A percentile compares a stretch with the other conserved stretches of the same genome.
These are phyloP conservation scores for Dorcoceras hygrometricum DNA, from an alignment of 257 asterid genomes.

Conservation along the genomic window DNA sequence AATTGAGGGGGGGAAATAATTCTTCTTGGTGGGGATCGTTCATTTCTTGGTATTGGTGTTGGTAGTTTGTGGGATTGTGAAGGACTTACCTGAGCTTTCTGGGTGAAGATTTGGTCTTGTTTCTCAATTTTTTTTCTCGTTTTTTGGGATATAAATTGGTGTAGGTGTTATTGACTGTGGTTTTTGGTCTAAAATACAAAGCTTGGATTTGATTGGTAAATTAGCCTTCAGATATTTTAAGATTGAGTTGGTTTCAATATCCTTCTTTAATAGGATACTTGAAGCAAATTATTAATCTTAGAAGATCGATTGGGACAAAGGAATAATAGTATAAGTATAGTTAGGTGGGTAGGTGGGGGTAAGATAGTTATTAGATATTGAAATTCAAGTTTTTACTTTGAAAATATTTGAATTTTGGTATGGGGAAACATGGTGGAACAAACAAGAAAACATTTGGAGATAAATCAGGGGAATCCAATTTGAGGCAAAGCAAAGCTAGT, in stretches of 20 bases:
- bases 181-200: conserved; percentile 13
- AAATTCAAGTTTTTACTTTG: conserved; percentile 27
- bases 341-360: too few relatives aligned
- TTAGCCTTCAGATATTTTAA: not conserved
- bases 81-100: conserved; percentile 22
- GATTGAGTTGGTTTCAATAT: conserved; percentile 14
- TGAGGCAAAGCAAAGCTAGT: conserved; percentile 31
- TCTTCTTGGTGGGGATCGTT: conserved; percentile 10
- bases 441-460: conserved; percentile 37
- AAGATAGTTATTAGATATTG: conserved; percentile 19
- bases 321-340: not conserved
- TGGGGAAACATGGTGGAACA: conserved; percentile 64
- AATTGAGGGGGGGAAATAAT: conserved; percentile 25
- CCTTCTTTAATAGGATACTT: conserved; percentile 1
- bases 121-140: not conserved
- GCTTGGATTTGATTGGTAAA: conserved; percentile 23
- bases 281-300: conserved; percentile 23
- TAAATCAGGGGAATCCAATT: conserved; percentile 41
- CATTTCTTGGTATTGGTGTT: conserved; percentile 15
- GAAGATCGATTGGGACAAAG: conserved; percentile 18
- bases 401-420: conserved; percentile 34
- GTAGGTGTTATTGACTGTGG: conserved; percentile 2
- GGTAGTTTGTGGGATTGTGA: conserved; percentile 23
- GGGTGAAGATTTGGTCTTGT: conserved; percentile 22
- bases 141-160: conserved; percentile 1